These are phyloP conservation scores for Pseudopediastrum boryanum DNA, from an alignment of 139 green algal genomes.

Conservation along the genomic window DNA sequence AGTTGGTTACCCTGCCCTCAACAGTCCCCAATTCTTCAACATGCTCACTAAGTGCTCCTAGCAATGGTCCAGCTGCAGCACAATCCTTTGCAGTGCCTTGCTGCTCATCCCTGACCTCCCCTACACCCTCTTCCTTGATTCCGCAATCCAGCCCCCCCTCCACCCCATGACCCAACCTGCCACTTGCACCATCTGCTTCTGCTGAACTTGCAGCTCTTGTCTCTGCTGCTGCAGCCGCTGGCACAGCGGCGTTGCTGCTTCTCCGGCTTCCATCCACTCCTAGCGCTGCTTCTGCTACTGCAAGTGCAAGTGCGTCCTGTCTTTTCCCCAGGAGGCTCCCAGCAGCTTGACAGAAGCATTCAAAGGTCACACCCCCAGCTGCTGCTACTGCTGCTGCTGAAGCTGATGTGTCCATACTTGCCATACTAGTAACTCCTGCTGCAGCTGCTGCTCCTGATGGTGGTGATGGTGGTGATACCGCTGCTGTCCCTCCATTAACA, in stretches of 20 bases:
- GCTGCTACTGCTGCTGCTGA: conserved; percentile 4
- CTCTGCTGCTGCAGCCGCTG: conserved; percentile 5
- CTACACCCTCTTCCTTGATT: not conserved
- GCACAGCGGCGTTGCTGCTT: not conserved
- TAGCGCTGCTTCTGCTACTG: conserved; percentile 3
- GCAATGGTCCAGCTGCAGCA: not conserved
- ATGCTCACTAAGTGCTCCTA: not conserved
- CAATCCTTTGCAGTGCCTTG: not conserved
- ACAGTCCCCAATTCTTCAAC: not conserved
- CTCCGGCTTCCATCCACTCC: not conserved
- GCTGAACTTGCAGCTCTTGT: not conserved
- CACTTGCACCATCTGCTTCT: not conserved
- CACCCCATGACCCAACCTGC: not conserved
- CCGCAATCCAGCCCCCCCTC: not conserved
- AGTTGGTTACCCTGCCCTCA: not conserved
- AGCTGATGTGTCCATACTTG: not conserved
- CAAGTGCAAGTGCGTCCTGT: not conserved
- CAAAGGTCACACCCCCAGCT: not conserved
- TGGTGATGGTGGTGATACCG: conserved; percentile 6
- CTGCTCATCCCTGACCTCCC: not conserved
- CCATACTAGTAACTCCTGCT: not conserved
- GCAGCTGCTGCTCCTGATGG: conserved; percentile 1
- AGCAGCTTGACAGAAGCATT: not conserved
- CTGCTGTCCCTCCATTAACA: not conserved
- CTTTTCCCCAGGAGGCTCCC: not conserved